Percentiles rank a stretch among this genome's conserved stretches.
These are phyloP conservation scores for Monilinia laxa DNA, from an alignment of 2,329 filamentous ascomycete species.

Conservation along the genomic window DNA sequence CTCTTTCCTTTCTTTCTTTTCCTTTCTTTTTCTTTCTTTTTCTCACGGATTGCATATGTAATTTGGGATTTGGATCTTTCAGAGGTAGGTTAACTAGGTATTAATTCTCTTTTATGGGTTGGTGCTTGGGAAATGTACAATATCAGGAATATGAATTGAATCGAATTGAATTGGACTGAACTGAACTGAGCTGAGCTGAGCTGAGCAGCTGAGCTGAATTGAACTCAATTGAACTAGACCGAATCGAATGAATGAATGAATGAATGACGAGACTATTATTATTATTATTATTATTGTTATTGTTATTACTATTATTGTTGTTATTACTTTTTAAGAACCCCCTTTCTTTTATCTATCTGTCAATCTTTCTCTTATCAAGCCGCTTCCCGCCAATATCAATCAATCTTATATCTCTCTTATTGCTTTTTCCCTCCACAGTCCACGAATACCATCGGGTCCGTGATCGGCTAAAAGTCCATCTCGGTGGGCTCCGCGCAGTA, in stretches of 20 bases:
- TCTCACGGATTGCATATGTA: neutral
- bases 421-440: neutral
- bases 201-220: neutral
- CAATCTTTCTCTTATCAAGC: neutral
- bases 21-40: neutral
- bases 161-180: neutral
- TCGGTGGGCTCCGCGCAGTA: slow-evolving; percentile 14
- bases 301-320: neutral
- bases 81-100: neutral
- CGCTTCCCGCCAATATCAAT: neutral
- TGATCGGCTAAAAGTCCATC: slow-evolving; percentile 10
- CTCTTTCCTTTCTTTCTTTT: neutral
- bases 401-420: neutral
- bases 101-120: slow-evolving; percentile 1
- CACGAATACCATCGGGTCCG: neutral
- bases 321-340: neutral
- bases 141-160: neutral
- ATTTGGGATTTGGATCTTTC: neutral
- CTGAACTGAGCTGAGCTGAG: neutral
- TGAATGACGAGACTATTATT: neutral
- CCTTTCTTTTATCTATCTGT: neutral
- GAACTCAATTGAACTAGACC: neutral
- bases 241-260: neutral
- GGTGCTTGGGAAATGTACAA: slow-evolving; percentile 8
- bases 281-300: too few relatives aligned